Evolutionary conservation across 2,329 filamentous ascomycete genomes (phyloP).

Genomic region (Microascus cirrosus): DNA sequence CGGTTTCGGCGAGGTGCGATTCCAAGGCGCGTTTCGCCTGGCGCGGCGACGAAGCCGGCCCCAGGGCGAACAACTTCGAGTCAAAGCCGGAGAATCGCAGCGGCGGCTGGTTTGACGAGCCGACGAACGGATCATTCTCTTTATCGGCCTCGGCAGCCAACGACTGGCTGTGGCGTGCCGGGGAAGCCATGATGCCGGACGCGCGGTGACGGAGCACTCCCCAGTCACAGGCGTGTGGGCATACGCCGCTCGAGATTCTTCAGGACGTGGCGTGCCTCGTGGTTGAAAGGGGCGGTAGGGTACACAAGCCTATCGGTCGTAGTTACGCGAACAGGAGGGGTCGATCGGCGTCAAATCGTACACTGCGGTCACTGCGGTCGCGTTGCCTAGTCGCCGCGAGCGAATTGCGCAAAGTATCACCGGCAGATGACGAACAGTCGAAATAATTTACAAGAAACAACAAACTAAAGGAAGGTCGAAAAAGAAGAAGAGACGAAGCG

Average conservation of each 20-base stretch:
- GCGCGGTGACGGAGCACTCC: slow-evolving; percentile 2
- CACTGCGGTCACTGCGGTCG: not conserved
- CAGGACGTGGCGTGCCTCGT: not conserved
- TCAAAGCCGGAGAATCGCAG: slow-evolving; percentile 80
- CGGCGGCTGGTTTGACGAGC: slow-evolving; percentile 20
- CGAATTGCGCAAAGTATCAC: not conserved
- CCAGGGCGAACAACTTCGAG: slow-evolving; percentile 65
- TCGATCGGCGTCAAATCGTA: not conserved
- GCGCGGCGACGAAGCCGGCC: slow-evolving; percentile 65
- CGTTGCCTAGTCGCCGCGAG: not conserved
- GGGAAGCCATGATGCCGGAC: slow-evolving; percentile 27
- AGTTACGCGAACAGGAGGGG: not conserved
- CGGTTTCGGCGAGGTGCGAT: slow-evolving; percentile 85
- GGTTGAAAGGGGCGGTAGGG: not conserved
- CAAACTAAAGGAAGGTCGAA: not conserved
- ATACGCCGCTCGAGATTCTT: not conserved
- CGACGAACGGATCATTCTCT: slow-evolving; percentile 47
- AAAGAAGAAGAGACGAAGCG: not conserved
- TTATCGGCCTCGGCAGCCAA: slow-evolving; percentile 23
- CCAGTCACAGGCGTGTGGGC: slow-evolving; percentile 1
- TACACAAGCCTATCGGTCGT: not conserved
- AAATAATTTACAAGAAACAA: not conserved
- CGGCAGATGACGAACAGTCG: not conserved
- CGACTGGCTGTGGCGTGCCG: slow-evolving; percentile 27
- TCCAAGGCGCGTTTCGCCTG: slow-evolving; percentile 84